A percentile compares a stretch with the other conserved stretches of the same genome.
Evolutionary conservation across 495 filamentous ascomycete species (phyloP).

Genomic region (Terfezia claveryi): DNA sequence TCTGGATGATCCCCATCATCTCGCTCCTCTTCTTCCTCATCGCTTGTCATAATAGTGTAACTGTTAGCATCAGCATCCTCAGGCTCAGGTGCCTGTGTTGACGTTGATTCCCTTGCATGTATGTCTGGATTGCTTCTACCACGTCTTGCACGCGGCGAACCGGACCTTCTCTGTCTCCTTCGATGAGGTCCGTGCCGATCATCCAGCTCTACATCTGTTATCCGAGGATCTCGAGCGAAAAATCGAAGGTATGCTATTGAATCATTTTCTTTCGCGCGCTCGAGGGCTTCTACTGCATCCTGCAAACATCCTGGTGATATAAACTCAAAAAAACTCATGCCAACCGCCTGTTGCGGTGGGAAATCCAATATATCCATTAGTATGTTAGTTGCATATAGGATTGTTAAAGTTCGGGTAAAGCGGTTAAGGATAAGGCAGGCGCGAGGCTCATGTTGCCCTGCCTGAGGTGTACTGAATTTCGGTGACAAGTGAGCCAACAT

Average conservation of each 20-base stretch:
- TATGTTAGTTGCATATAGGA: constrained; percentile 71
- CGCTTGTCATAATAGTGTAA: neutral
- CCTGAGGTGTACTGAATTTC: constrained; percentile 49
- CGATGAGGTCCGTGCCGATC: neutral
- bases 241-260: constrained; percentile 89
- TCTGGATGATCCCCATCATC: constrained; percentile 18
- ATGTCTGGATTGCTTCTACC: neutral
- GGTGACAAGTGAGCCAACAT: constrained; percentile 70
- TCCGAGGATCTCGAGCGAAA: constrained; percentile 53
- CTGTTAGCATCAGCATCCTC: neutral
- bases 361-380: constrained; percentile 52
- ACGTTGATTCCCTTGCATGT: neutral
- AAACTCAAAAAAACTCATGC: constrained; percentile 60
- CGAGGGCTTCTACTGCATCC: constrained; percentile 54
- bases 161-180: neutral
- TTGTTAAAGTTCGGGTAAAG: constrained; percentile 59
- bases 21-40: constrained; percentile 19
- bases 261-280: constrained; percentile 77
- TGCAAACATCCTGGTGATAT: constrained; percentile 54
- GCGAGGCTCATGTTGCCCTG: constrained; percentile 47
- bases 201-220: constrained; percentile 1
- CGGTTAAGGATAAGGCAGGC: constrained; percentile 73
- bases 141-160: neutral
- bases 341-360: constrained; percentile 37
- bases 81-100: neutral